Conservation (phyloP, 2,329 filamentous ascomycete species). For the Sphaerostilbella broomeana region DNA sequence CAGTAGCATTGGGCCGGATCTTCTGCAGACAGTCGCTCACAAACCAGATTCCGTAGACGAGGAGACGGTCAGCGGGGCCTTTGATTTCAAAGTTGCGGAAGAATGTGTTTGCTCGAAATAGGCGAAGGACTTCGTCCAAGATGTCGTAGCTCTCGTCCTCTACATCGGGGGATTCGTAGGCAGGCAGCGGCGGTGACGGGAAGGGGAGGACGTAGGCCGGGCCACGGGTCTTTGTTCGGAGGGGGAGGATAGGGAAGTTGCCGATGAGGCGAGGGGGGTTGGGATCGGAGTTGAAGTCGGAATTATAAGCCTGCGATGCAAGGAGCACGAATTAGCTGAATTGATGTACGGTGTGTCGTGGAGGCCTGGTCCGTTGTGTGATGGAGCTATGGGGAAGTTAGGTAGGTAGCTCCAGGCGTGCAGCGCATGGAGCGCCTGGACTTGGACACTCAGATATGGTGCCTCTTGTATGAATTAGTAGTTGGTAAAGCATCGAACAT, state of each 20-base stretch:
- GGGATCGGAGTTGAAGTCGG: conserved; percentile 85
- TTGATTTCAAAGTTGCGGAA: conserved; percentile 99
- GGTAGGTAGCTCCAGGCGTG: no score
- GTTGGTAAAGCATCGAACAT: conserved; percentile 23
- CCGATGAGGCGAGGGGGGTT: conserved; percentile 57
- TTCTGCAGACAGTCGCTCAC: conserved; percentile 84
- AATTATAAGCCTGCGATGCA: conserved; percentile 78
- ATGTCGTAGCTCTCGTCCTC: conserved; percentile 93
- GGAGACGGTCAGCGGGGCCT: conserved; percentile 83
- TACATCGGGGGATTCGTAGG: conserved; percentile 64
- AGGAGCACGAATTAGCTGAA: conserved; percentile 19
- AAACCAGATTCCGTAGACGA: conserved; percentile 96
- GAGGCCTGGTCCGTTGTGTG: not conserved
- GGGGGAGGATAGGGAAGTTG: conserved; percentile 90
- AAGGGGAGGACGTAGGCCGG: conserved; percentile 77
- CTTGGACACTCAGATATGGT: no score
- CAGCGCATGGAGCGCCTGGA: no score
- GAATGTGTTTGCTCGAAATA: conserved; percentile 97
- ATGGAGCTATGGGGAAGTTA: conserved; percentile 7
- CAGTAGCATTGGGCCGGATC: conserved; percentile 67
- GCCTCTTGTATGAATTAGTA: not conserved
- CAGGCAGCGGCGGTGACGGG: conserved; percentile 50
- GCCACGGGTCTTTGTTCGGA: conserved; percentile 92
- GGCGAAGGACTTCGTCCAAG: conserved; percentile 82
- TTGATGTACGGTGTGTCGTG: conserved; percentile 11